Conservation (phyloP, 2,329 filamentous ascomycete genomes). For the Plectosphaerella sp. region DNA sequence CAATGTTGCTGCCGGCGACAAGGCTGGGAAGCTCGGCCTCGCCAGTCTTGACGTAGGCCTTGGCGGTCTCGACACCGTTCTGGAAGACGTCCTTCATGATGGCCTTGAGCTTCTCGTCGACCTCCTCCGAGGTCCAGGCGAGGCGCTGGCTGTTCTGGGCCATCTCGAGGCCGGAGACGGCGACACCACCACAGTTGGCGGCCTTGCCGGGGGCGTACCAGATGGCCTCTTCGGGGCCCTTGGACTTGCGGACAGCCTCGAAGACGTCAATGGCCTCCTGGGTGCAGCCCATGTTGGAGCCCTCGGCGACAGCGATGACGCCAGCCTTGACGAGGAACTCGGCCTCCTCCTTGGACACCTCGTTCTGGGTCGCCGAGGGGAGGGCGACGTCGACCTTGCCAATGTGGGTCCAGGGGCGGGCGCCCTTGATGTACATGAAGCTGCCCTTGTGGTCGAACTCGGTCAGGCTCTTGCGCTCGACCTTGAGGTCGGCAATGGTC, state of each 20-base stretch:
- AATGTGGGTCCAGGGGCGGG: conserved; percentile 86
- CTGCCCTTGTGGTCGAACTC: conserved; percentile 60
- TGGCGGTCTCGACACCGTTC: conserved; percentile 82
- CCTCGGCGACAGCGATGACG: conserved; percentile 85
- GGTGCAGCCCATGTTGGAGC: conserved; percentile 98
- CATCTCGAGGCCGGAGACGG: conserved; percentile 97
- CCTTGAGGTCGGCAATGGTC: conserved; percentile 79
- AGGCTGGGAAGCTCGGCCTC: conserved; percentile 86
- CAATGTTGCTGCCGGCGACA: conserved; percentile 94
- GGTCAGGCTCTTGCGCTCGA: conserved; percentile 77
- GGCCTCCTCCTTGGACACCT: conserved; percentile 89
- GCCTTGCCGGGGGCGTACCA: conserved; percentile 99
- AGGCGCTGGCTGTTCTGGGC: conserved; percentile 90
- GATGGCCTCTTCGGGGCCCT: conserved; percentile 60
- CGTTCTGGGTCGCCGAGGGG: conserved; percentile 94
- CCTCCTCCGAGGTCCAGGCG: conserved; percentile 82
- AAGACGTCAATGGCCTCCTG: conserved; percentile 93
- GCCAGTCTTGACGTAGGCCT: conserved; percentile 74
- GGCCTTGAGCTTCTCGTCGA: conserved; percentile 81
- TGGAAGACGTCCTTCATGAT: conserved; percentile 96
- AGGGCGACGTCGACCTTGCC: conserved; percentile 87
- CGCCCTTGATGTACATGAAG: conserved; percentile 84
- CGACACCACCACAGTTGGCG: conserved; percentile 95
- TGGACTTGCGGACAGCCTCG: conserved; percentile 69
- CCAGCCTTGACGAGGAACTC: conserved; percentile 73